Conservation (phyloP, 1,284 basidiomycete species). For the Malassezia caprae region DNA sequence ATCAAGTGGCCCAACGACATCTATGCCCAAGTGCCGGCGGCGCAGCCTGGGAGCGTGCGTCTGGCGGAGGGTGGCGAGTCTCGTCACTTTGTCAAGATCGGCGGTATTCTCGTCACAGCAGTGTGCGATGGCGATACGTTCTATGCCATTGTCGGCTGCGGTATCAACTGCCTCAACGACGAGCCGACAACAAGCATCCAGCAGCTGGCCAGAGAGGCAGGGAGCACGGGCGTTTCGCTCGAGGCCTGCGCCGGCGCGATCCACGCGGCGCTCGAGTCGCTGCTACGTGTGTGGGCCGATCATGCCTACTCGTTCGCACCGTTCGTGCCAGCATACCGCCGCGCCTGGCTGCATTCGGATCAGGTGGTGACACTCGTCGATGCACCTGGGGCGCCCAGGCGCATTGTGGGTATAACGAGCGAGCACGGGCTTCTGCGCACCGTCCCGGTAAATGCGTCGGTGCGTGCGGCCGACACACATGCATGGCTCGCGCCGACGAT, state of each 20-base stretch:
- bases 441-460: conserved; percentile 51
- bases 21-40: conserved; percentile 60
- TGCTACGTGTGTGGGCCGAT: conserved; percentile 65
- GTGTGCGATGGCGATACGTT: conserved; percentile 62
- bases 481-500: conserved; percentile 22
- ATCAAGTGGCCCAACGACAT: conserved; percentile 99
- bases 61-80: conserved; percentile 50
- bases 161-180: conserved; percentile 74
- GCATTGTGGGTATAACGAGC: conserved; percentile 74
- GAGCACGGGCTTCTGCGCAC: conserved; percentile 81
- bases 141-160: conserved; percentile 71
- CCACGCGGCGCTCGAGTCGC: conserved; percentile 64
- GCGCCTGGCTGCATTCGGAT: conserved; percentile 73
- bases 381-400: conserved; percentile 51
- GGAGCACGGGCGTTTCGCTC: conserved; percentile 37
- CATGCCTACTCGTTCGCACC: conserved; percentile 47
- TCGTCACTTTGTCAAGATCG: conserved; percentile 37
- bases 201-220: conserved; percentile 52
- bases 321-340: conserved; percentile 55
- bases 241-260: conserved; percentile 69
- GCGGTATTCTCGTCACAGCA: conserved; percentile 79
- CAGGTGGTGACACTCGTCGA: conserved; percentile 1
- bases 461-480: conserved; percentile 17
- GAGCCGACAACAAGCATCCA: conserved; percentile 73
- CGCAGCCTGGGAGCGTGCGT: conserved; percentile 45